A percentile compares a stretch with the other conserved stretches of the same genome.
Conservation (phyloP, 192 early-diverging fungal species). For the Coemansia sp. region DNA sequence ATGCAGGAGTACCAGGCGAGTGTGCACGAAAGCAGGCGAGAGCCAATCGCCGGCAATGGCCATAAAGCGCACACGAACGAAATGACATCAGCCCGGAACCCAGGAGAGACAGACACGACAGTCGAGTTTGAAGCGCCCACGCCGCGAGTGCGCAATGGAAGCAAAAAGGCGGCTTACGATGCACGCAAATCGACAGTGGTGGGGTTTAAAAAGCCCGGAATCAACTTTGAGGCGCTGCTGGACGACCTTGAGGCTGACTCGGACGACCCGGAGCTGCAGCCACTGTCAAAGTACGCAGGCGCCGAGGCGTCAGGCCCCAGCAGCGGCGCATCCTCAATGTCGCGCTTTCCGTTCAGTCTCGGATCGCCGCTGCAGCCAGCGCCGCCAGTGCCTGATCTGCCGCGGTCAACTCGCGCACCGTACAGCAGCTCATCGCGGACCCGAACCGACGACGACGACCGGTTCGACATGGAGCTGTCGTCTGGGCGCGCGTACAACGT, state of each 20-base stretch:
- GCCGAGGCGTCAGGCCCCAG: not conserved
- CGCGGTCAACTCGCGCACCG: conserved; percentile 5
- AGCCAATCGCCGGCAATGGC: not conserved
- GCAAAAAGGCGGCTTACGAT: conserved; percentile 25
- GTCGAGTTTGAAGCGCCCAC: not conserved
- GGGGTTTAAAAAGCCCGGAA: conserved; percentile 47
- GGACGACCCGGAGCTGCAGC: conserved; percentile 11
- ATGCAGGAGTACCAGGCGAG: conserved; percentile 52
- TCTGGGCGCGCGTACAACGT: conserved; percentile 43
- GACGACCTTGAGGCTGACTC: conserved; percentile 38
- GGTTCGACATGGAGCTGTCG: conserved; percentile 30
- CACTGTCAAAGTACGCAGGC: conserved; percentile 1
- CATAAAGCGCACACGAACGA: not conserved
- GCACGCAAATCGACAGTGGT: conserved; percentile 45
- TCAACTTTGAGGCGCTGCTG: conserved; percentile 48
- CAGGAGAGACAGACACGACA: not conserved
- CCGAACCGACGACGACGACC: conserved; percentile 11
- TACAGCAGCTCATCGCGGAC: conserved; percentile 8
- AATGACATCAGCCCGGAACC: not conserved
- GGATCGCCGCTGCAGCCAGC: conserved; percentile 26
- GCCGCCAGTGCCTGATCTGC: conserved; percentile 26
- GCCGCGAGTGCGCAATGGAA: conserved; percentile 3
- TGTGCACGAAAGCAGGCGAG: not conserved
- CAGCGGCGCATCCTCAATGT: conserved; percentile 9
- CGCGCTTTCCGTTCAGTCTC: conserved; percentile 16